A percentile compares a stretch with the other conserved stretches of the same genome.
These are phyloP conservation scores for Saposhnikovia divaricata DNA, from an alignment of 129 eudicot genomes.

Conservation along the genomic window DNA sequence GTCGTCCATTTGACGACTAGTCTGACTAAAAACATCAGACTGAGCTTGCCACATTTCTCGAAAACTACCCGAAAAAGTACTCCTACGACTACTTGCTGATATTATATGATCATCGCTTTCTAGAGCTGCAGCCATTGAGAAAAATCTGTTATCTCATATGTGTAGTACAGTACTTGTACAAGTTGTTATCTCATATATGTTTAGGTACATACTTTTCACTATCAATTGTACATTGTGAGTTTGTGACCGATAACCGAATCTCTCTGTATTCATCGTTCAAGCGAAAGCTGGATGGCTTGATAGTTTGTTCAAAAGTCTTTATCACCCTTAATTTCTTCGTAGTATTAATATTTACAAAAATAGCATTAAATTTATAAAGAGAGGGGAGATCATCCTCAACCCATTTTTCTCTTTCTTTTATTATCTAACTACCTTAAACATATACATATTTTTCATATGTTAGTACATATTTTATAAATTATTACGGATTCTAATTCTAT, in stretches of 20 bases:
- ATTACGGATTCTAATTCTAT: no score
- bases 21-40: neutral
- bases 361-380: no score
- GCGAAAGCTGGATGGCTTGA: neutral
- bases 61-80: neutral
- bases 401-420: no score
- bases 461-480: no score
- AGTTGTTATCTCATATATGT: no score
- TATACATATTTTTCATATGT: no score
- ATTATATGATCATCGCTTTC: neutral
- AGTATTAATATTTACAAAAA: no score
- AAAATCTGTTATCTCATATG: neutral
- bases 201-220: neutral
- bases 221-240: no score
- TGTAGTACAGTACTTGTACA: neutral
- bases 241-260: neutral
- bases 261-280: neutral
- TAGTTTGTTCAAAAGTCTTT: no score
- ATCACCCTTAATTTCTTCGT: no score
- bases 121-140: slow-evolving; percentile 3
- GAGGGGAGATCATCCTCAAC: no score
- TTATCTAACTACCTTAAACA: no score
- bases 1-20: slow-evolving; percentile 15
- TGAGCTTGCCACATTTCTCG: slow-evolving; percentile 13
- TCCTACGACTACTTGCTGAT: neutral